Evolutionary conservation across 2,329 filamentous ascomycete species (phyloP), one percentile per base, ranked within the genome.

Genomic region (Colletotrichum agaves): DNA sequence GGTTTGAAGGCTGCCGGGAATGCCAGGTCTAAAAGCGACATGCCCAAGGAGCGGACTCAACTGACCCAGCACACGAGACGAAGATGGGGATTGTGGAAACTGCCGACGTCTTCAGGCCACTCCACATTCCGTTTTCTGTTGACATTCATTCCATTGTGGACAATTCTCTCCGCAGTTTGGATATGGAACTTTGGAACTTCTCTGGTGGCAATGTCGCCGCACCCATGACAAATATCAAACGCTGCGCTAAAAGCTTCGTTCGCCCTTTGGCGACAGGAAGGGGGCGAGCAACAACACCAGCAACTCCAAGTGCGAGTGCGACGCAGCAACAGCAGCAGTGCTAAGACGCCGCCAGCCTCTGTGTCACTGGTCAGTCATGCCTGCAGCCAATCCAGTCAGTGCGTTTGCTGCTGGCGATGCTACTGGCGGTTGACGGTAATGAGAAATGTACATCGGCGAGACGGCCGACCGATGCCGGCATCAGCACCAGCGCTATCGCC

Each of bases 171-270:
- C 63, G 27, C 63, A 58, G 27, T 50, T 12, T 31, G 11, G 17
- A 15, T 31, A 8, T 43, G 46, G 41, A 44, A n/a, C 31, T 47
- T 12, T 43, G 49, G 58, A 41, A 66, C 49, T 50, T 37, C n/a
- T 43, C 13, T 62, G 12, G 27, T 27, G 52, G 19, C 55, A 58
- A 7, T 41, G n/a, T 15, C n/a, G 33, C 43, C 21, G 43, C 53
- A 52, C 23, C 60, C 46, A 58, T 67, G 61, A 53, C 46, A 58
- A 53, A 64, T 39, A 41, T 64, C 60, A 67, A 67, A 67, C 61
- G 59, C 43, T 21, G 17, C 41, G 46, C 39, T 13, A 67, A 64
- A 64, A 58, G 61, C 53, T 67, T 67, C 44, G 37, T 58, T 47
- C 39, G 12, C 37, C 39, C 27, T 46, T 43, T n/a, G 17, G 13